phyloP scores from a whole-genome alignment of 164 flowering plant species.

The Houttuynia cordata region DNA sequence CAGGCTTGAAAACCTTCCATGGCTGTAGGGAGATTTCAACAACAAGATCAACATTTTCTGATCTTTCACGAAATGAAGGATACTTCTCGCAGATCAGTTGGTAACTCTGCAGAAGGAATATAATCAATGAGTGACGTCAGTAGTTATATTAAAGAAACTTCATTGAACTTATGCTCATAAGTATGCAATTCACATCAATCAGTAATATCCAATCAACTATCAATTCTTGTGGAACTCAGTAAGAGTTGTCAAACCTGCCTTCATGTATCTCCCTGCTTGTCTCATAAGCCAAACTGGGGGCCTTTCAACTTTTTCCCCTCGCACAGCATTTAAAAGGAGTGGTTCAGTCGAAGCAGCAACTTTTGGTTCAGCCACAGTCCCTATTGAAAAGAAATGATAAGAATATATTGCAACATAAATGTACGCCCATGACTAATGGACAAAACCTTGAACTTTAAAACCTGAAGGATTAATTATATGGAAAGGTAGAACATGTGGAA shows the following conservation, averaged over 20 bases:
- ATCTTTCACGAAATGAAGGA: constrained; percentile 95
- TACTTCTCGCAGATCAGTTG: constrained; percentile 78
- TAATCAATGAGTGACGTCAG: constrained; percentile 2
- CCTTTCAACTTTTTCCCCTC: constrained; percentile 75
- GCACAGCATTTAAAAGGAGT: constrained; percentile 70
- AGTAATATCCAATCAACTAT: background rate
- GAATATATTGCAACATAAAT: background rate
- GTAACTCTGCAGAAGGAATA: constrained; percentile 54
- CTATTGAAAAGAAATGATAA: constrained; percentile 19
- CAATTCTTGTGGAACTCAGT: background rate
- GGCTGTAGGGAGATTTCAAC: constrained; percentile 98
- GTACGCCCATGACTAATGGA: too few relatives aligned
- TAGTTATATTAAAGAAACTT: background rate
- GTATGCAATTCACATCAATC: background rate
- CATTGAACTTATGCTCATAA: background rate
- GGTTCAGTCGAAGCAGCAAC: constrained; percentile 45
- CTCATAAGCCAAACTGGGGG: constrained; percentile 99
- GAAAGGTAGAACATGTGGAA: too few relatives aligned
- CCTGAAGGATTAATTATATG: too few relatives aligned
- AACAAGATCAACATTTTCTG: constrained; percentile 94
- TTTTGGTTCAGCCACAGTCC: constrained; percentile 54
- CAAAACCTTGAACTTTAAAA: too few relatives aligned
- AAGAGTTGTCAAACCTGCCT: constrained; percentile 61
- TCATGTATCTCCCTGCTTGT: constrained; percentile 99
- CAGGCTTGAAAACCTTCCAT: constrained; percentile 90